These are phyloP conservation scores for Nigrospora osmanthi DNA, from an alignment of 2,329 filamentous ascomycete genomes.

Conservation along the genomic window DNA sequence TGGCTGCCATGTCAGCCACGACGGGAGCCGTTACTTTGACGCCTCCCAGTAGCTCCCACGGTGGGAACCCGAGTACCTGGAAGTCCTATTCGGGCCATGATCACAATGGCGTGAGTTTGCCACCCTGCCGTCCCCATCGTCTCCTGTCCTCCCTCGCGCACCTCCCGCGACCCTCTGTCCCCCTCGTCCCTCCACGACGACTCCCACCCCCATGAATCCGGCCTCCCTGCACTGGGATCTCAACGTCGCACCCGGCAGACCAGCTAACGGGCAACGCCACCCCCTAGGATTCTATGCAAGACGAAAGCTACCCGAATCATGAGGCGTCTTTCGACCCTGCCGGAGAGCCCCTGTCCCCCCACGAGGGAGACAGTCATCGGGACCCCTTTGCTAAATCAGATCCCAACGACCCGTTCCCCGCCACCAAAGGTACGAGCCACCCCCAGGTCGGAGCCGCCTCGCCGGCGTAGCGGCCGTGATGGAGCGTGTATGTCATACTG, in stretches of 20 bases:
- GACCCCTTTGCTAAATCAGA: constrained; percentile 11
- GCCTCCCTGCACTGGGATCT: background rate
- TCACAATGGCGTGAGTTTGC: constrained; percentile 17
- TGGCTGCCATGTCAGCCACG: constrained; percentile 46
- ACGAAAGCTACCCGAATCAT: constrained; percentile 14
- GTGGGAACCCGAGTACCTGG: constrained; percentile 34
- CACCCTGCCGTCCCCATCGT: background rate
- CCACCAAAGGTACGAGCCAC: constrained; percentile 14
- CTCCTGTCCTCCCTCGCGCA: background rate
- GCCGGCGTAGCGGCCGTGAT: background rate
- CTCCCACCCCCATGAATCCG: background rate
- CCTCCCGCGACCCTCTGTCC: no score
- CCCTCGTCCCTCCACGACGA: background rate
- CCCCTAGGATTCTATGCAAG: constrained; percentile 13
- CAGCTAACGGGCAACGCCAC: background rate
- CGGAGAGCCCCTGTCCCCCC: constrained; percentile 7
- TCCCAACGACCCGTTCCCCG: constrained; percentile 12
- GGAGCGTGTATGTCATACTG: constrained; percentile 4
- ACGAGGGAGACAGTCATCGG: constrained; percentile 11
- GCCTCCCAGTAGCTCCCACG: constrained; percentile 41
- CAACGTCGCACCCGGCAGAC: background rate
- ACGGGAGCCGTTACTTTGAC: constrained; percentile 39
- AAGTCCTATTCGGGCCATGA: constrained; percentile 12
- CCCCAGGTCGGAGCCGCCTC: background rate
- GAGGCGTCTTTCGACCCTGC: constrained; percentile 11